Evolutionary conservation across 345 rosid genomes (phyloP), one percentile per base, ranked within the genome.

Genomic region (Rhodomyrtus tomentosa): DNA sequence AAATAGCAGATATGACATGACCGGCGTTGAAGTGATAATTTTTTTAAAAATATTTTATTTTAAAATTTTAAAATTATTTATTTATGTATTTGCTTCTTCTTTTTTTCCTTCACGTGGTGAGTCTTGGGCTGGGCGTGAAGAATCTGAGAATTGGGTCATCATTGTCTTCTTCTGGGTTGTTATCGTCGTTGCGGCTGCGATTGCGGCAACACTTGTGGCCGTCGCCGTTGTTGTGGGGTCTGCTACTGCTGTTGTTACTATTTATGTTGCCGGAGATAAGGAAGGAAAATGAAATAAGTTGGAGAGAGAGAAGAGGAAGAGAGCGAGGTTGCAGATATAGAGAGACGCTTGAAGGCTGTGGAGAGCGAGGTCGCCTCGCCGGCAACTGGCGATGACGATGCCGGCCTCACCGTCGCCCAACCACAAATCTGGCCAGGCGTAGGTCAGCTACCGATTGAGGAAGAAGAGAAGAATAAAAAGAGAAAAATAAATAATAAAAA

Each of bases 131-230:
- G 88, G 83, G 14, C n/a, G 90, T 74, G 91, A 95, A 94, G 94
- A 95, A 95, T 62, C 84, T 88, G 73, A 93, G 56, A 85, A 96
- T 87, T 74, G 98, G 98, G 89, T 95, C 94, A 11, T 81, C 54
- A 18, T n/a, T 45, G 10, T 92, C 88, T 3, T 88, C 91, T 10
- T 86, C 89, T 18, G 80, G 80, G 85, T 24, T 48, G 50, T 48
- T 16, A 55, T 86, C 3, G 50, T 25, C 38, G 27, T 12, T 53
- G 10, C 24, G 2, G 13, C 13, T 48, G 5, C 40, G n/a, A 55
- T 55, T 24, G 58, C n/a, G 58, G 58, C 58, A 55, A 55, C 58
- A 55, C 11, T 55, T 22, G 58, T 10, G 24, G 58, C 2, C 12
- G 58, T 55, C 58, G 10, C 87, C 3, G 55, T 87, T 3, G 55